Conservation (phyloP, 352 stramenopile genomes). For the Phytophthora sansomeana region DNA sequence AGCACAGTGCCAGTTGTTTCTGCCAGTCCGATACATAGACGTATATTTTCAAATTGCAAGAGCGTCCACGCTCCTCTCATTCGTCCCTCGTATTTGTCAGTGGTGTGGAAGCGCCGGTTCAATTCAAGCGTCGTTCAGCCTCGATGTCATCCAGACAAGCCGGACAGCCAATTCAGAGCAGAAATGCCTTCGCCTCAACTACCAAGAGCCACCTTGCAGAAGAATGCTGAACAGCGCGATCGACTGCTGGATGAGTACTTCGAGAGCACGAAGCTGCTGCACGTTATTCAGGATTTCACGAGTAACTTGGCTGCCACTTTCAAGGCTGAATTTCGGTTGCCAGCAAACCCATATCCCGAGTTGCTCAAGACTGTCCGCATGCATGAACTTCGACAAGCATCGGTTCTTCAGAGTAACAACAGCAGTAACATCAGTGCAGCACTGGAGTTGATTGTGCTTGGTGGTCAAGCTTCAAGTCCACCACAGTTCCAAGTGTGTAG, state of each 20-base stretch:
- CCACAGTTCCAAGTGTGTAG: constrained; percentile 23
- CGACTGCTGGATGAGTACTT: constrained; percentile 57
- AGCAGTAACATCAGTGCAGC: not conserved
- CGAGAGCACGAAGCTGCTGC: constrained; percentile 43
- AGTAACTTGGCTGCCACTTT: constrained; percentile 35
- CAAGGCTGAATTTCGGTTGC: constrained; percentile 38
- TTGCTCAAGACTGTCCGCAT: constrained; percentile 45
- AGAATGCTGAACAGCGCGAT: constrained; percentile 34
- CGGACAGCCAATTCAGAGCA: not conserved
- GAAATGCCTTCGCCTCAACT: not conserved
- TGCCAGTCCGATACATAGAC: constrained; percentile 35
- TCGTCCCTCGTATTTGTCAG: not conserved
- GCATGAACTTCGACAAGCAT: constrained; percentile 41
- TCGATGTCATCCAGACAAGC: constrained; percentile 20
- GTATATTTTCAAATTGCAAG: constrained; percentile 35
- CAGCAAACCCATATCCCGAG: constrained; percentile 45
- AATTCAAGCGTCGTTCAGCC: constrained; percentile 24
- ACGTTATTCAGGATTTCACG: constrained; percentile 46
- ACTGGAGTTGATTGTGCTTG: constrained; percentile 18
- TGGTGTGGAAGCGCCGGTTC: constrained; percentile 21
- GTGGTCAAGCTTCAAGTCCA: constrained; percentile 19
- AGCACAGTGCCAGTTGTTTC: constrained; percentile 1
- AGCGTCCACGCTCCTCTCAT: not conserved
- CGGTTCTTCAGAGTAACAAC: constrained; percentile 10
- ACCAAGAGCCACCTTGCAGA: constrained; percentile 20